These are phyloP conservation scores for Tylopilus felleus DNA, from an alignment of 768 basidiomycete species.

Conservation along the genomic window DNA sequence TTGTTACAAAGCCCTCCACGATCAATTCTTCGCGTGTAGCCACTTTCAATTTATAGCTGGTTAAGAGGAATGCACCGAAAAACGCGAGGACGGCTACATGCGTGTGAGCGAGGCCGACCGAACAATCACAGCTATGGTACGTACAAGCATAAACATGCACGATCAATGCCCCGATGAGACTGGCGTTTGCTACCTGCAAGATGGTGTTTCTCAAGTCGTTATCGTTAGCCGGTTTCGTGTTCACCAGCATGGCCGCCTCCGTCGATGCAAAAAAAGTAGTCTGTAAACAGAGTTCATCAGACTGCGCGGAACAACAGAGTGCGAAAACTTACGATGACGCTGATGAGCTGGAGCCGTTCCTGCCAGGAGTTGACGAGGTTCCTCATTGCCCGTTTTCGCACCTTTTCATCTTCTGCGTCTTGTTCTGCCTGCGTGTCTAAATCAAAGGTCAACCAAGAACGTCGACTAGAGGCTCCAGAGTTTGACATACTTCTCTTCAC, in stretches of 20 bases:
- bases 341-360: conserved; percentile 59
- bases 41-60: conserved; percentile 51
- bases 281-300: conserved; percentile 27
- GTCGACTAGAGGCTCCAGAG: not conserved
- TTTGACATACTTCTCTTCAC: conserved; percentile 20
- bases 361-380: conserved; percentile 58
- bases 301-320: not conserved
- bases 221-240: conserved; percentile 32
- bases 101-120: not conserved
- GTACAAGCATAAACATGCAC: conserved; percentile 51
- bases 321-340: conserved; percentile 46
- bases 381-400: conserved; percentile 41
- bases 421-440: conserved; percentile 49
- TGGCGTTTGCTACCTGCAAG: conserved; percentile 40
- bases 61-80: conserved; percentile 54
- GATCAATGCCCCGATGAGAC: conserved; percentile 50
- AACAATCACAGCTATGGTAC: conserved; percentile 11
- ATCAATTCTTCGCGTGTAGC: conserved; percentile 47
- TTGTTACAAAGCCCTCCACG: conserved; percentile 28
- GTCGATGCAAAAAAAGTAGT: conserved; percentile 62
- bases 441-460: not conserved
- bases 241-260: conserved; percentile 51
- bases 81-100: conserved; percentile 44
- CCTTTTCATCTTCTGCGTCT: conserved; percentile 44
- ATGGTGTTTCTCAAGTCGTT: conserved; percentile 7